These are phyloP conservation scores for Solanum appendiculatum DNA, from an alignment of 257 asterid species.

Conservation along the genomic window DNA sequence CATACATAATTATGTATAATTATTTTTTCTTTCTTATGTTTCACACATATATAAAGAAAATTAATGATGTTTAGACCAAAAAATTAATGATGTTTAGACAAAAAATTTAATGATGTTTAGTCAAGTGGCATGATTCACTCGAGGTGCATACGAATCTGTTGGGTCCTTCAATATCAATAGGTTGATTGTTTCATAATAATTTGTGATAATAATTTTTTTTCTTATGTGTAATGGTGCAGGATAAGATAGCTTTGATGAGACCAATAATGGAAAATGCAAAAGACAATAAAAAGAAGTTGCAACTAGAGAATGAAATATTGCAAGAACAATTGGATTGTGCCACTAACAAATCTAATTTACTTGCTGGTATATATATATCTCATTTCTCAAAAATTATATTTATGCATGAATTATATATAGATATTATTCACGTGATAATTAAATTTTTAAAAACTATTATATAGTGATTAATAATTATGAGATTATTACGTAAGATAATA, in stretches of 20 bases:
- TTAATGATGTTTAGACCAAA: not conserved
- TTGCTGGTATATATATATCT: not conserved
- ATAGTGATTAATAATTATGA: not conserved
- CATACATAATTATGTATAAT: not conserved
- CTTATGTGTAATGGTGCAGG: not conserved
- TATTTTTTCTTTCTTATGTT: not conserved
- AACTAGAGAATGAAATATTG: not conserved
- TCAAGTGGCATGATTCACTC: not conserved
- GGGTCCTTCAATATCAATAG: not conserved
- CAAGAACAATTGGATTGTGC: not conserved
- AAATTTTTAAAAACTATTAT: not conserved
- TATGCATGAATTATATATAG: not conserved
- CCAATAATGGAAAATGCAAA: not conserved
- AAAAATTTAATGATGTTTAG: not conserved
- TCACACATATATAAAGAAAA: not conserved
- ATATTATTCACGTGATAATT: not conserved
- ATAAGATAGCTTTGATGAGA: not conserved
- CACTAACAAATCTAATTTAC: not conserved
- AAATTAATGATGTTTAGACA: not conserved
- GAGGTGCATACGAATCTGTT: not conserved
- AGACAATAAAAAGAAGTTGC: not conserved
- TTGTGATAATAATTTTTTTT: no score
- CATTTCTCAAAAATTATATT: not conserved
- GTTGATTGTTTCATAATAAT: not conserved
- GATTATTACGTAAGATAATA: not conserved